These are phyloP conservation scores for Hyphodiscus hymeniophilus DNA, from an alignment of 495 filamentous ascomycete genomes.

Conservation along the genomic window DNA sequence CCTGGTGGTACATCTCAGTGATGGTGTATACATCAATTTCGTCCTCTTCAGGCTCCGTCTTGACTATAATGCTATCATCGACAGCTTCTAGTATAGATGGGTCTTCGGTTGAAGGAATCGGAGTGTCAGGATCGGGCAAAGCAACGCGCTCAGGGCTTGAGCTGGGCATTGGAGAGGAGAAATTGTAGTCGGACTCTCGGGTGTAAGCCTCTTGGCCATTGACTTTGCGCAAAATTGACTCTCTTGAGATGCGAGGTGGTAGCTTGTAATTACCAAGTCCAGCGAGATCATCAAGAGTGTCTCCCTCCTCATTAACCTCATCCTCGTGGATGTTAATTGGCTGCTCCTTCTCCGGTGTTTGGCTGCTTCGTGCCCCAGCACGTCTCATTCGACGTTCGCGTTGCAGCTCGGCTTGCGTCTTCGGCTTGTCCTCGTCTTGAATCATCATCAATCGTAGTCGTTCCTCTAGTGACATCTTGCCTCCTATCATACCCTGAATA, in stretches of 20 bases:
- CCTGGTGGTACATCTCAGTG: slow-evolving; percentile 47
- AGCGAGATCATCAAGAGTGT: slow-evolving; percentile 45
- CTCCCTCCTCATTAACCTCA: slow-evolving; percentile 33
- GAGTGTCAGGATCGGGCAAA: slow-evolving; percentile 70
- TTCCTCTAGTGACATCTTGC: slow-evolving; percentile 73
- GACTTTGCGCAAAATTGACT: slow-evolving; percentile 84
- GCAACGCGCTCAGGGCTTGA: slow-evolving; percentile 40
- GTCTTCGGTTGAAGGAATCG: slow-evolving; percentile 69
- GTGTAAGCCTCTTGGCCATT: slow-evolving; percentile 56
- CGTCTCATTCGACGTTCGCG: slow-evolving; percentile 53
- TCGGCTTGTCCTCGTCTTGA: slow-evolving; percentile 45
- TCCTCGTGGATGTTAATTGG: slow-evolving; percentile 33
- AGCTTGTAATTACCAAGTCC: slow-evolving; percentile 50
- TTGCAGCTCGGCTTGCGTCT: slow-evolving; percentile 45
- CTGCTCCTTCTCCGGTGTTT: slow-evolving; percentile 38
- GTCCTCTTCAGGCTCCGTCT: slow-evolving; percentile 46
- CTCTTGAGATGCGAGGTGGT: slow-evolving; percentile 77
- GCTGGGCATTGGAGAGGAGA: slow-evolving; percentile 47
- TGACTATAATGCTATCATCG: slow-evolving; percentile 57
- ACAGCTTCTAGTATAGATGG: slow-evolving; percentile 34
- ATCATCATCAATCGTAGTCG: slow-evolving; percentile 77
- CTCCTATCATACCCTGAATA: slow-evolving; percentile 55
- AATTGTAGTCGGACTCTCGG: slow-evolving; percentile 54
- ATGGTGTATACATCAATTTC: slow-evolving; percentile 64
- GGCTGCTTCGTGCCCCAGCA: slow-evolving; percentile 37